These are phyloP conservation scores for Pittosporum tobira DNA, from an alignment of 129 eudicot species.

Conservation along the genomic window DNA sequence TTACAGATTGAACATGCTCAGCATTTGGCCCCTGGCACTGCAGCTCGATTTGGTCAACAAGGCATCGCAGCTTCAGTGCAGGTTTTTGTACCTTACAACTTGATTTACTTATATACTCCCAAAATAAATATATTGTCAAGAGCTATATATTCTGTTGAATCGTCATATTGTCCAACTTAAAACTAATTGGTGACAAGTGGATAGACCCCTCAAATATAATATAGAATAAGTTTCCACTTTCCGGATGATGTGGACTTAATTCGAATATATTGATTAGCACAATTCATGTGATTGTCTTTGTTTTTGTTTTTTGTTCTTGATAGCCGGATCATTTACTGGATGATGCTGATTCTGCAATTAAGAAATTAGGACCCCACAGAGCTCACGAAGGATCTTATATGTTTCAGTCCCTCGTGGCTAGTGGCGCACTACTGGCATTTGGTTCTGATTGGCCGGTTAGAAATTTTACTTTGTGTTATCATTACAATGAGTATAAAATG, in stretches of 20 bases:
- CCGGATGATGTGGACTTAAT: too few relatives aligned
- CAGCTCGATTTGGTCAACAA: slow-evolving; percentile 66
- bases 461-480: slow-evolving; percentile 10
- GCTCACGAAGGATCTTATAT: slow-evolving; percentile 67
- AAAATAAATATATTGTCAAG: background rate
- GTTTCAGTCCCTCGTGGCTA: slow-evolving; percentile 53
- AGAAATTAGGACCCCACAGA: slow-evolving; percentile 70
- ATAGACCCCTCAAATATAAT: too few relatives aligned
- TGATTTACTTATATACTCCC: background rate
- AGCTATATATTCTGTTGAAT: too few relatives aligned
- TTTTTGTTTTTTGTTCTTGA: slow-evolving; percentile 14
- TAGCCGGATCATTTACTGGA: slow-evolving; percentile 96
- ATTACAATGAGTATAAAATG: background rate
- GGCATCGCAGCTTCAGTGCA: slow-evolving; percentile 80
- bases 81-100: slow-evolving; percentile 24
- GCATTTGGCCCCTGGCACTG: slow-evolving; percentile 68
- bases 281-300: background rate
- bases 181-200: too few relatives aligned
- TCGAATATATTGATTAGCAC: background rate
- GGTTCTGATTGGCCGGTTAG: slow-evolving; percentile 99
- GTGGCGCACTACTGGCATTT: slow-evolving; percentile 67
- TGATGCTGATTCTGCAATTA: slow-evolving; percentile 76
- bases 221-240: too few relatives aligned
- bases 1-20: slow-evolving; percentile 92
- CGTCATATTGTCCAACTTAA: too few relatives aligned